A percentile compares a stretch with the other conserved stretches of the same genome.
These are phyloP conservation scores for Decorospora gaudefroyi DNA, from an alignment of 2,329 filamentous ascomycete species.

Conservation along the genomic window DNA sequence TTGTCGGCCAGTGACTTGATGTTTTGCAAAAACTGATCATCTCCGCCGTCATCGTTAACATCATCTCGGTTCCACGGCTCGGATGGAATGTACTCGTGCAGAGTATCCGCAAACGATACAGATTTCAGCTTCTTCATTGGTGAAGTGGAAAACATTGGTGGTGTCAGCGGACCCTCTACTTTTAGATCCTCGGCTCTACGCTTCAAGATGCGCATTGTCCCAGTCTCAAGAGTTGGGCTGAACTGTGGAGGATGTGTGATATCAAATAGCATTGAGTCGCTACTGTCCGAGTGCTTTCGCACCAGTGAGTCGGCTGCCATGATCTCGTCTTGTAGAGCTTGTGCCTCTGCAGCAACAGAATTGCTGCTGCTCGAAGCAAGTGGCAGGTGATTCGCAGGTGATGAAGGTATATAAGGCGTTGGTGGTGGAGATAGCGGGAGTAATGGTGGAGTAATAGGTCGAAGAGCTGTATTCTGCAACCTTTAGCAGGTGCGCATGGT, in stretches of 20 bases:
- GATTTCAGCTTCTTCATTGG: slow-evolving; percentile 50
- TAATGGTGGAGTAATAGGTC: slow-evolving; percentile 54
- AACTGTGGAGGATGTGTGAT: slow-evolving; percentile 28
- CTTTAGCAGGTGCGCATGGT: slow-evolving; percentile 21
- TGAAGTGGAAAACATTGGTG: slow-evolving; percentile 43
- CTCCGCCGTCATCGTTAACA: slow-evolving; percentile 16
- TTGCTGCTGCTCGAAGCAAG: slow-evolving; percentile 46
- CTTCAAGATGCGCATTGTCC: slow-evolving; percentile 32
- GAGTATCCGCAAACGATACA: slow-evolving; percentile 47
- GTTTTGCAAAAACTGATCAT: slow-evolving; percentile 40
- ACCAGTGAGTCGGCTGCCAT: slow-evolving; percentile 41
- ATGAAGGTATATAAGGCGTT: slow-evolving; percentile 49
- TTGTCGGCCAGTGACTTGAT: slow-evolving; percentile 47
- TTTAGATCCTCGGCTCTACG: slow-evolving; percentile 48
- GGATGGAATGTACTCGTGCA: slow-evolving; percentile 43
- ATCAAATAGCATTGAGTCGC: slow-evolving; percentile 42
- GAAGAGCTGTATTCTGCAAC: slow-evolving; percentile 32
- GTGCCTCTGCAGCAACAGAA: slow-evolving; percentile 41
- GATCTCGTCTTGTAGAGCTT: slow-evolving; percentile 41
- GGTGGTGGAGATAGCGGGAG: slow-evolving; percentile 51
- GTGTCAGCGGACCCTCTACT: slow-evolving; percentile 55
- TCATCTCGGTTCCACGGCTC: slow-evolving; percentile 30
- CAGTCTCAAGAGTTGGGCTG: slow-evolving; percentile 22
- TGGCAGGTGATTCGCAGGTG: slow-evolving; percentile 45
- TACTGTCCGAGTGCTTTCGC: slow-evolving; percentile 39